Evolutionary conservation across 805 yeast species (phyloP), one percentile per base, ranked within the genome.

Genomic region (Candida oleophila): DNA sequence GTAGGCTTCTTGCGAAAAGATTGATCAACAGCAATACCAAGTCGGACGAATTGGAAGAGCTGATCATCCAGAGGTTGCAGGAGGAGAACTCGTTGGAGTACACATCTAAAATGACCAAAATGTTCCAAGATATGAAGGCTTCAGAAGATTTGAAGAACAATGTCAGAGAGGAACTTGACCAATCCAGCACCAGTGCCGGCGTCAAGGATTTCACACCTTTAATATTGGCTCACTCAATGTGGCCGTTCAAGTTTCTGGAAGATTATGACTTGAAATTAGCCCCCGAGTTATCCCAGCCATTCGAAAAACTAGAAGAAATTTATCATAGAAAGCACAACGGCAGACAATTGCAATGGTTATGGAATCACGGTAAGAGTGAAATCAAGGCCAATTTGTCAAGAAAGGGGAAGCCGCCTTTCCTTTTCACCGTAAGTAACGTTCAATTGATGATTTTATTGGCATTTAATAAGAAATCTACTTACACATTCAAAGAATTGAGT

Each of bases 291-390:
- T 62, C 73, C 47, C 73, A 75, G 36, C 80, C 95, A 1, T 80
- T 85, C 56, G 81, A 83, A 44, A 79, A 80, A 45, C 82, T 92
- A 46, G 82, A 82, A 47, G 75, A 78, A 36, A 75, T 87, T 49
- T 95, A 92, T 65, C 74, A 80, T 38, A 71, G 75, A 32, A 85
- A 86, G 57, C 97, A 92, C 65, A 80, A 74, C 51, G 97, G 97
- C 11, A 80, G 98, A 65, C 83, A 89, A 53, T 78, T 94, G 56
- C 87, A 88, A 60, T 94, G 99, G 99, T 78, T 92, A 49, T 94
- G 97, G 97, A 86, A 89, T 57, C 82, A 89, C 61, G 89, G 96
- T 41, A 86, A 92, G 64, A 94, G 95, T 49, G 99, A 94, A 64
- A 68, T 94, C 47, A 87, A 85, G 65, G 96, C 96, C 9, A 87